Evolutionary conservation across 345 rosid species (phyloP), one percentile per base, ranked within the genome.

Genomic region (Heritiera fomes): DNA sequence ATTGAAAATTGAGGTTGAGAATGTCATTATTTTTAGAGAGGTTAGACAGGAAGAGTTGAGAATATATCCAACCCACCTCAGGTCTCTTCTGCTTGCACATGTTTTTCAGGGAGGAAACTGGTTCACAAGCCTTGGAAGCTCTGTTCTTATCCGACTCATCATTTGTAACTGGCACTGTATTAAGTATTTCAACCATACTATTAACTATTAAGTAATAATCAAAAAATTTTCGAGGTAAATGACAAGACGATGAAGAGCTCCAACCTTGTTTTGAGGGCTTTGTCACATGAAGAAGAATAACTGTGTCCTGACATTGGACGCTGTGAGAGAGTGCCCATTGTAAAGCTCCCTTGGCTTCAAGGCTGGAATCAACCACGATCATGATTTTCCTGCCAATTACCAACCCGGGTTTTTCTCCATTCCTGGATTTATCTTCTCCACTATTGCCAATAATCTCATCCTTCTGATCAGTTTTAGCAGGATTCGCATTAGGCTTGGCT

Each of bases 281-380:
- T 65, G 84, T 76, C 52, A 92, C 93, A 28, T 91, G 80, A 75
- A 95, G 90, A 69, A 95, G 96, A 84, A 93, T 62, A 60, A 95
- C 60, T 34, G 81, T 86, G 80, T 95, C 98, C 59, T 92, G 91
- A 79, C 82, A 83, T 85, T 93, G 98, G 77, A 90, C 90, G 60
- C 95, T 84, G 67, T 93, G 99, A 52, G 96, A 89, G 23, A 95
- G 92, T 50, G 97, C 92, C 99, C 99, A 95, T 49, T 90, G 98
- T 2, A 95, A 28, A 81, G 98, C 98, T 63, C 88, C 89, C 85
- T 92, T 92, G 17, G 98, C 86, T 82, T 95, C 96, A 43, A 80
- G 61, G 77, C 94, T 89, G 8, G 92, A 87, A 85, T 95, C 96
- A 62, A 93, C 95, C 74, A 95, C 96, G 61, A 92, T 90, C 93